A percentile compares a stretch with the other conserved stretches of the same genome.
phyloP scores from a whole-genome alignment of 1,284 basidiomycete genomes.

The Moesziomyces sp. region DNA sequence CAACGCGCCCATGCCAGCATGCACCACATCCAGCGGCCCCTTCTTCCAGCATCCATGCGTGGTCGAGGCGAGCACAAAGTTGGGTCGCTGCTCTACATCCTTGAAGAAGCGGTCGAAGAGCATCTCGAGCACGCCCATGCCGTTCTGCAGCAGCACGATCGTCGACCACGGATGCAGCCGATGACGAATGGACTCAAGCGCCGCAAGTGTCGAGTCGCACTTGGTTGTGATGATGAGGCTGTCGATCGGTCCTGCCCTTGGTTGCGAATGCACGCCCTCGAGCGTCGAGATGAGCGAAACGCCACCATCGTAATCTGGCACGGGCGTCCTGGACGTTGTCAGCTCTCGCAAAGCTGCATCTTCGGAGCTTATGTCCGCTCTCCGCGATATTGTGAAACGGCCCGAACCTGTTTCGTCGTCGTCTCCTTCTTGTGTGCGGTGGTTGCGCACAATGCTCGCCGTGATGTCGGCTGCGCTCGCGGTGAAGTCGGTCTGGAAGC shows the following conservation, averaged over 20 bases:
- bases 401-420: conserved; percentile 6
- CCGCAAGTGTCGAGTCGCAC: conserved; percentile 75
- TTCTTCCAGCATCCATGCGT: conserved; percentile 78
- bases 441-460: conserved; percentile 26
- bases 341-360: conserved; percentile 22
- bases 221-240: conserved; percentile 84
- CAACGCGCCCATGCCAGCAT: conserved; percentile 79
- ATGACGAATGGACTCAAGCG: conserved; percentile 75
- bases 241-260: conserved; percentile 58
- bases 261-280: conserved; percentile 22
- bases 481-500: conserved; percentile 48
- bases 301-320: conserved; percentile 48
- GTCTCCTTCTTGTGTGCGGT: conserved; percentile 9
- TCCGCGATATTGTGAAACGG: conserved; percentile 37
- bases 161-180: conserved; percentile 79
- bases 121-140: conserved; percentile 86
- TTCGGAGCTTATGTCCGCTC: conserved; percentile 6
- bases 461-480: conserved; percentile 36
- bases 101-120: conserved; percentile 79
- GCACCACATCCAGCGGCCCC: conserved; percentile 74
- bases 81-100: conserved; percentile 78
- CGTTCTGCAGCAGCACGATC: conserved; percentile 90
- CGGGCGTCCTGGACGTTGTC: conserved; percentile 14
- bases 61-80: conserved; percentile 85
- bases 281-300: conserved; percentile 35